Evolutionary conservation across 345 rosid genomes (phyloP), one percentile per base, ranked within the genome.

Genomic region (Iberis pinnata): DNA sequence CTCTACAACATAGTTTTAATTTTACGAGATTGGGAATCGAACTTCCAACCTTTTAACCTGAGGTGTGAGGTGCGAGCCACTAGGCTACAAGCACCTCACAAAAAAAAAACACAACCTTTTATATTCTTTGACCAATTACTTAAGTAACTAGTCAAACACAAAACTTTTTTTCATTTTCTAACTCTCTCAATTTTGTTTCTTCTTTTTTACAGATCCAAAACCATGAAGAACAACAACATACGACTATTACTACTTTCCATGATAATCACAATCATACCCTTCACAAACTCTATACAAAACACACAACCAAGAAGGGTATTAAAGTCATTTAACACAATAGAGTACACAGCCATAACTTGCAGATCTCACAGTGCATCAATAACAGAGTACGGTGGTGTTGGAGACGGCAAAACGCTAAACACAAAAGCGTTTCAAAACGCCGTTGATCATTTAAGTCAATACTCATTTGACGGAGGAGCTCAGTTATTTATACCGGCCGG

Each of bases 301-400:
- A 1, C 41, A 3, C 18, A 2, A 12, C 39, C 40, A 22, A 32
- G 44, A 67, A 60, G 43, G 52, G 46, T 17, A 46, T 9, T 14
- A 60, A 39, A 53, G 46, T 60, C 71, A 46, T 47, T 24, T 33
- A 51, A 71, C 4, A 58, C 79, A 0, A 65, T 83, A 24, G 86
- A 82, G 75, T 90, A 90, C 81, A 62, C 54, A 36, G 98, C 89
- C 3, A 74, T 78, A 6, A 82, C 58, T 8, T 90, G 98, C 72
- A 80, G 96, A 65, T 81, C 76, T 31, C 89, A 86, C 63, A 82
- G 78, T 47, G 94, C 80, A 4, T 79, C 92, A 13, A 56, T 90
- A 24, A 87, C 94, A 25, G 98, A 90, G 42, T 90, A 71, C 40
- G 98, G 98, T 32, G 96, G 81, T 11, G 88, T 84, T 12, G 92